Conservation (phyloP, 2,329 filamentous ascomycete species). For the Penicillium rolfsii region DNA sequence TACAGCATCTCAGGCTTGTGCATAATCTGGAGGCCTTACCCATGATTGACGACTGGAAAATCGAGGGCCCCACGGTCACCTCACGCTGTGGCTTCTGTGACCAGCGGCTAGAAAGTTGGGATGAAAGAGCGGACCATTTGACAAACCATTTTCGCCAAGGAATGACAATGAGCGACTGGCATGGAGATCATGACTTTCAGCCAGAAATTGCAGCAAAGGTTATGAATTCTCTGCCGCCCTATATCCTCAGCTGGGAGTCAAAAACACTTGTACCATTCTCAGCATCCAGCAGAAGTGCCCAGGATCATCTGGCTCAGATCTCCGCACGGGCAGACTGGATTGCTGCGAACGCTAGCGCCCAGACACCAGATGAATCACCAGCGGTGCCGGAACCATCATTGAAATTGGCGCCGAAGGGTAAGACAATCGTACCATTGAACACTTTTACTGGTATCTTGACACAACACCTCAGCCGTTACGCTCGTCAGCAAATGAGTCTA, state of each 20-base stretch:
- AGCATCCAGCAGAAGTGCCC: conserved; percentile 17
- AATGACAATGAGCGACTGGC: conserved; percentile 56
- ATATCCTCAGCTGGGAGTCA: conserved; percentile 28
- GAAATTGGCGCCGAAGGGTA: not conserved
- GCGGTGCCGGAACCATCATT: not conserved
- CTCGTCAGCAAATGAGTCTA: conserved; percentile 19
- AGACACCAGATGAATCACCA: not conserved
- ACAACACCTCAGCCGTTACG: conserved; percentile 24
- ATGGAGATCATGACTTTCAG: conserved; percentile 54
- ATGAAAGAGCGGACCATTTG: conserved; percentile 55
- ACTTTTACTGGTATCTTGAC: conserved; percentile 19
- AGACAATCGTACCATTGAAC: conserved; percentile 1
- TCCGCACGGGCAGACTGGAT: conserved; percentile 15
- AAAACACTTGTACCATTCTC: conserved; percentile 26
- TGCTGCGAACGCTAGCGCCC: not conserved
- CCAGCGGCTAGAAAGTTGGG: conserved; percentile 52
- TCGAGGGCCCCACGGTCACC: conserved; percentile 49
- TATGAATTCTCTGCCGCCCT: conserved; percentile 24
- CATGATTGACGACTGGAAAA: conserved; percentile 25
- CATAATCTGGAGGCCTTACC: conserved; percentile 47
- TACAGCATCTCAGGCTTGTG: conserved; percentile 57
- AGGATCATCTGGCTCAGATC: conserved; percentile 28
- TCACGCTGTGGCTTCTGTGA: conserved; percentile 58
- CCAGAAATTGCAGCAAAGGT: conserved; percentile 22
- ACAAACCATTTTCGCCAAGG: conserved; percentile 57